A percentile compares a stretch with the other conserved stretches of the same genome.
Evolutionary conservation across 2,329 filamentous ascomycete genomes (phyloP).

Genomic region (Boeremia exigua): DNA sequence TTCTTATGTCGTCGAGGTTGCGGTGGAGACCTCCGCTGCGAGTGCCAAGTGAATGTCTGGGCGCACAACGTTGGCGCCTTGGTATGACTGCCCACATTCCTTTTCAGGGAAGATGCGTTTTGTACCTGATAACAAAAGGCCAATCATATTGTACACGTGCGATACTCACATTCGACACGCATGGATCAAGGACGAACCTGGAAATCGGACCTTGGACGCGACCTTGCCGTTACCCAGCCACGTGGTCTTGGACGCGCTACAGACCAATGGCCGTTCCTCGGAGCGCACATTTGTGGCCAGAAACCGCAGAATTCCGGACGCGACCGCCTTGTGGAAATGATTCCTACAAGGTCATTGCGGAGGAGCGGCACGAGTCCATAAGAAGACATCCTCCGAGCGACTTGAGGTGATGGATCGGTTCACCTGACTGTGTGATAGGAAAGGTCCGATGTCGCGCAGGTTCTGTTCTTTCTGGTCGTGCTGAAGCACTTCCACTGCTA

Average conservation of each 20-base stretch:
- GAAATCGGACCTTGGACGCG: conserved; percentile 15
- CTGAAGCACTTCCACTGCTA: neutral
- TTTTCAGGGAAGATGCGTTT: conserved; percentile 19
- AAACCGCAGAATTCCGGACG: neutral
- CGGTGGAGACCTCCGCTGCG: conserved; percentile 24
- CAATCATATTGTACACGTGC: conserved; percentile 40
- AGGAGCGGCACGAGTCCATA: neutral
- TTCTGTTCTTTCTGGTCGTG: neutral
- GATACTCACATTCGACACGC: conserved; percentile 11
- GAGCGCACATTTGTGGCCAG: neutral
- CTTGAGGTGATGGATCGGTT: neutral
- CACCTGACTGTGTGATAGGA: neutral
- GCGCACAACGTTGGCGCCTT: conserved; percentile 15
- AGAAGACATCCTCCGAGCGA: neutral
- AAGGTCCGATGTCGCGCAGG: neutral
- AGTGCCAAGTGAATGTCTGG: conserved; percentile 28
- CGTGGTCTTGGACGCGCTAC: conserved; percentile 5
- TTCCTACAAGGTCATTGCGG: neutral
- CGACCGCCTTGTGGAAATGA: neutral
- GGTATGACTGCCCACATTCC: conserved; percentile 27
- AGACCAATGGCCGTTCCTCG: neutral
- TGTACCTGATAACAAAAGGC: conserved; percentile 33
- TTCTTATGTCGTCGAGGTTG: conserved; percentile 27
- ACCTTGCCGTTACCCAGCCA: conserved; percentile 6
- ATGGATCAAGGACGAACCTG: conserved; percentile 20